phyloP scores from a whole-genome alignment of 345 rosid species.

The Psidium friedrichsthalianum region DNA sequence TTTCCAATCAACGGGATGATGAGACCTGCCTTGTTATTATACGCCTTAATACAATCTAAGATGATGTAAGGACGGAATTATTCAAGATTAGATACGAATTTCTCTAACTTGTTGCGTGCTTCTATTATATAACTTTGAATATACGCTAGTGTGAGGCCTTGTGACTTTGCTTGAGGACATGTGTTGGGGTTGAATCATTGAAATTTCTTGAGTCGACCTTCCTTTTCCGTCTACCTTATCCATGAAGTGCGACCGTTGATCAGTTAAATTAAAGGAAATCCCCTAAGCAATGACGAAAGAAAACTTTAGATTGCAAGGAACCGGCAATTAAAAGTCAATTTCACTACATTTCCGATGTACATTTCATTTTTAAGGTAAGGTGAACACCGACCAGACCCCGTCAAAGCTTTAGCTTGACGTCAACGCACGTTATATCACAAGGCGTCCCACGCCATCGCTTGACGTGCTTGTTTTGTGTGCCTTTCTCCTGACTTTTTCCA shows the following conservation, averaged over 20 bases:
- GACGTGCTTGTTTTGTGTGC: background rate
- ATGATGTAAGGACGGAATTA: background rate
- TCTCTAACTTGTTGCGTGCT: background rate
- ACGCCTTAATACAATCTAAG: background rate
- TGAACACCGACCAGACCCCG: background rate
- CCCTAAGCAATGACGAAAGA: background rate
- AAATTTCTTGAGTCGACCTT: background rate
- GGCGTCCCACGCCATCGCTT: constrained; percentile 2
- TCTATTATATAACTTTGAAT: background rate
- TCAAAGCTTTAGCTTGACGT: background rate
- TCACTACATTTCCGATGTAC: background rate
- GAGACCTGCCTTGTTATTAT: background rate
- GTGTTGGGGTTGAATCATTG: background rate
- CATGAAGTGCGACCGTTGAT: background rate
- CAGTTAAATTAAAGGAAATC: background rate
- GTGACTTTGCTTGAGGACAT: background rate
- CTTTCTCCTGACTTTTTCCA: background rate
- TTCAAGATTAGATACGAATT: background rate
- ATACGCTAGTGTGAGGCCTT: background rate
- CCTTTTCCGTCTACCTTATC: background rate
- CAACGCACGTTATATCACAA: background rate
- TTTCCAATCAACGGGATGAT: background rate
- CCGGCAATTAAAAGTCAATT: background rate
- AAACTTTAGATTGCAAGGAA: background rate
- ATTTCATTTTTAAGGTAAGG: background rate